These are phyloP conservation scores for Kodamaea fukazawae DNA, from an alignment of 805 yeast genomes.

Conservation along the genomic window DNA sequence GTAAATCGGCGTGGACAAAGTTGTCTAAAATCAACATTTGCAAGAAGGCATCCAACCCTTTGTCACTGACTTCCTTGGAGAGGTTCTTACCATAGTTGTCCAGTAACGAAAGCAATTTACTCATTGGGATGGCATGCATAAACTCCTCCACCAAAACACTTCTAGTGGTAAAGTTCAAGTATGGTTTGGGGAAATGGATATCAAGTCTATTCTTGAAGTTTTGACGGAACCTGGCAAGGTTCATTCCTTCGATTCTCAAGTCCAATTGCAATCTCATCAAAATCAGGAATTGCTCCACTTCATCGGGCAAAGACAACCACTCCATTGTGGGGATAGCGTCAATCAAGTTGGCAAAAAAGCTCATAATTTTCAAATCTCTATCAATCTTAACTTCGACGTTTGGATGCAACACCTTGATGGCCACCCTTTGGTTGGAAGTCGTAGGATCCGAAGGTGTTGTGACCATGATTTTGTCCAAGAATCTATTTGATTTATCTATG, in stretches of 20 bases:
- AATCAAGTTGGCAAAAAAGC: slow-evolving; percentile 67
- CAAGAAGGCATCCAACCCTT: slow-evolving; percentile 85
- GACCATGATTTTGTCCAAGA: slow-evolving; percentile 33
- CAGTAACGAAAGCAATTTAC: slow-evolving; percentile 53
- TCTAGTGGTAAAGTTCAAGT: slow-evolving; percentile 59
- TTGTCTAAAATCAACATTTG: slow-evolving; percentile 92
- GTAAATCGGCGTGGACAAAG: slow-evolving; percentile 94
- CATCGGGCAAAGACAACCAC: slow-evolving; percentile 94
- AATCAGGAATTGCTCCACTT: slow-evolving; percentile 81
- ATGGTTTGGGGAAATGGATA: slow-evolving; percentile 80
- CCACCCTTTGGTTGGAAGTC: slow-evolving; percentile 59
- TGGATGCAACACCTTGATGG: slow-evolving; percentile 93
- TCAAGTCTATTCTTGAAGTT: slow-evolving; percentile 60
- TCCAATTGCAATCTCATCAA: slow-evolving; percentile 90
- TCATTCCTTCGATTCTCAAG: slow-evolving; percentile 83
- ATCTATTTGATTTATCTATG: slow-evolving; percentile 13
- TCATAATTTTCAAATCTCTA: slow-evolving; percentile 84
- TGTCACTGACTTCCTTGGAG: slow-evolving; percentile 70
- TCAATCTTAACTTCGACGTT: slow-evolving; percentile 66
- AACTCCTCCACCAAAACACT: slow-evolving; percentile 82
- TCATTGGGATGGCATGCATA: slow-evolving; percentile 81
- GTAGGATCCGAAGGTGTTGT: slow-evolving; percentile 33
- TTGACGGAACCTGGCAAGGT: slow-evolving; percentile 65
- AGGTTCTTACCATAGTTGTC: slow-evolving; percentile 47
- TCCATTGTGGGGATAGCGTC: slow-evolving; percentile 90